phyloP scores from a whole-genome alignment of 2,329 filamentous ascomycete genomes.

The Plectosphaerella plurivora region DNA sequence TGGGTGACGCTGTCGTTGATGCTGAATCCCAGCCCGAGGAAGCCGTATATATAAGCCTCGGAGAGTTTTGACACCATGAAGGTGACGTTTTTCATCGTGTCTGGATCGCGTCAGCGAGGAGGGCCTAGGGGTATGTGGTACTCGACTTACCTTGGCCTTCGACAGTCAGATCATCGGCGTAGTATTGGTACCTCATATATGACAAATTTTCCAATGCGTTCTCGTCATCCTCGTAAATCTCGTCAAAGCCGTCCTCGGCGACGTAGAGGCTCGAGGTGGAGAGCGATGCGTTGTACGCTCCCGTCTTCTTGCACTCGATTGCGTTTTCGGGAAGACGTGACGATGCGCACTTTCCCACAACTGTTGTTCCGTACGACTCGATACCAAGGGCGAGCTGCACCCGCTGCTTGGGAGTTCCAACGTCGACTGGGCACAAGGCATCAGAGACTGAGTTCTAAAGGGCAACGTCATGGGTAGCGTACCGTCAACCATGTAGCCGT shows the following conservation, averaged over 20 bases:
- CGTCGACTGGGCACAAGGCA: neutral
- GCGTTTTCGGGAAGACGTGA: neutral
- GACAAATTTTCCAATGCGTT: slow-evolving; percentile 46
- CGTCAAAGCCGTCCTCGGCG: neutral
- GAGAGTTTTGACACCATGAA: slow-evolving; percentile 24
- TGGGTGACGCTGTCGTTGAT: neutral
- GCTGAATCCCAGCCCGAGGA: neutral
- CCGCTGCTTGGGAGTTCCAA: neutral
- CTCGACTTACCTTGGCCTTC: slow-evolving; percentile 50
- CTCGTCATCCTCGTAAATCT: neutral
- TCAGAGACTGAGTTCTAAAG: no score
- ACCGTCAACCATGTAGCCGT: neutral
- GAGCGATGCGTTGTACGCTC: neutral
- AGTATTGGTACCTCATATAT: slow-evolving; percentile 36
- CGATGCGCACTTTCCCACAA: neutral
- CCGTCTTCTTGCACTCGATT: neutral
- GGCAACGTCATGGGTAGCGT: neutral
- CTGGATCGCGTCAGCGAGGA: neutral
- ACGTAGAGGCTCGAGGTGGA: neutral
- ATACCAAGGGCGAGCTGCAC: neutral
- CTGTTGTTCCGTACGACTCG: neutral
- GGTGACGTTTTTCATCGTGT: neutral
- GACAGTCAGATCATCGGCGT: slow-evolving; percentile 41
- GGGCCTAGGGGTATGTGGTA: slow-evolving; percentile 14
- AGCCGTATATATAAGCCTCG: neutral